Base-by-base conservation (phyloP, 2,329 filamentous ascomycete species). In the Trichoderma hamatum region DNA sequence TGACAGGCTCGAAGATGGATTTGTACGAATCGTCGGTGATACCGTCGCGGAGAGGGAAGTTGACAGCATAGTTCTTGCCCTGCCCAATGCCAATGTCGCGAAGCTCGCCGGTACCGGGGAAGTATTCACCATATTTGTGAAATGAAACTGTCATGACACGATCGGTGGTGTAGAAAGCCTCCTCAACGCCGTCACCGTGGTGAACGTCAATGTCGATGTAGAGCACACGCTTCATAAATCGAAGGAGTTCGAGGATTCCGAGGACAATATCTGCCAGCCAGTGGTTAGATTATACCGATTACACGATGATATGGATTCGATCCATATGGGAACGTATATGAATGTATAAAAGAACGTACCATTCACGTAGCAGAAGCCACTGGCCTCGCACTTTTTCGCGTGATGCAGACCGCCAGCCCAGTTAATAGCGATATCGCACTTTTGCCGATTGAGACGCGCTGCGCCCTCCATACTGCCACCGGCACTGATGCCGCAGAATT, bases 401-500 rank as follows among this genome's bases (percentile, higher is more conserved):
- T 99, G 96, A 80, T 99, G 96, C 59, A 99, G 88, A 30, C 96
- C 96, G 63, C 96, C 96, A 55, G 94, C 96, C 96, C 96, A 99
- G 81, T 98, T 98, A 79, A 99, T 92, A 24, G 96, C 96, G 75
- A 99, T 97, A 79, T 98, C 93, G 78, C 94, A 96, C 81, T 97
- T 96, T 72, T 92, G 88, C 72, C 94, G 92, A 76, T 95, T 94
- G 24, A 99, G 86, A 72, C 96, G 92, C 39, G 93, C 92, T 3
- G 96, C 95, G 19, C 95, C 96, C 77, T 97, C 94, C 84, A 99
- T 92, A 60, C 93, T 96, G 60, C 93, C 96, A 68, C 96, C 96
- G 13, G 94, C 92, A 79, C 96, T 98, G 73, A 97, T 92, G 30
- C 94, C 93, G 74, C 96, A 96, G 79, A 97, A 99, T 76, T 97